Evolutionary conservation across 23 red algal species (phyloP), one percentile per base, ranked within the genome.

Genomic region (Cyanidium caldarium): DNA sequence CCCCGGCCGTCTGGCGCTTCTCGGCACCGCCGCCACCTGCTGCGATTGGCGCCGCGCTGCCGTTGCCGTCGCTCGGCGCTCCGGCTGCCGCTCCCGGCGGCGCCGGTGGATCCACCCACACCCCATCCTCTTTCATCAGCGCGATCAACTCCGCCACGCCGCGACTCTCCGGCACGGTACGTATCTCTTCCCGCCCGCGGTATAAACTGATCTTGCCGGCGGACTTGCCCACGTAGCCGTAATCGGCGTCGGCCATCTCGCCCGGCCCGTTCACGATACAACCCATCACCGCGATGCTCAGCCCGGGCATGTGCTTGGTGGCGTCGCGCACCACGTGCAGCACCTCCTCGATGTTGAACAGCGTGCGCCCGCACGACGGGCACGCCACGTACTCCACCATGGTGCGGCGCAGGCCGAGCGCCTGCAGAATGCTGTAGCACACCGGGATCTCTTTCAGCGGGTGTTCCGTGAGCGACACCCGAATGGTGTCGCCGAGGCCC

Each of bases 311-410:
- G 65, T 98, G 92, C 66, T 98, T 98, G 21, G 92, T 98, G 2
- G 92, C 92, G 68, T 88, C 92, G 17, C 92, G 84, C 23, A 98
- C 92, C 70, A 88, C 77, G 46, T 88, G 84, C 39, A 98, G 65
- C 37, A 98, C 92, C 7, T 73, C 73, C 65, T 98, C 92, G 26
- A 98, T 65, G 40, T 98, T 84, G 69, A 98, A 98, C 39, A 98
- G 70, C 41, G 92, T 98, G 1, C 92, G 68, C 21, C 92, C 92
- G 45, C 92, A 98, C 26, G 79, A 85, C 17, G 92, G 92, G 70
- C 92, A 98, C 14, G 92, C 92, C n/a, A 98, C 92, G 68, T 88
- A 98, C 69, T 98, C 92, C 29, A 88, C 84, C 92, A 98, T 98
- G 15, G 92, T 98, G 19, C 92, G 57, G 0, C 92, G 58, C 28